phyloP scores from a whole-genome alignment of 805 yeast species.

The Candida tibetensis region DNA sequence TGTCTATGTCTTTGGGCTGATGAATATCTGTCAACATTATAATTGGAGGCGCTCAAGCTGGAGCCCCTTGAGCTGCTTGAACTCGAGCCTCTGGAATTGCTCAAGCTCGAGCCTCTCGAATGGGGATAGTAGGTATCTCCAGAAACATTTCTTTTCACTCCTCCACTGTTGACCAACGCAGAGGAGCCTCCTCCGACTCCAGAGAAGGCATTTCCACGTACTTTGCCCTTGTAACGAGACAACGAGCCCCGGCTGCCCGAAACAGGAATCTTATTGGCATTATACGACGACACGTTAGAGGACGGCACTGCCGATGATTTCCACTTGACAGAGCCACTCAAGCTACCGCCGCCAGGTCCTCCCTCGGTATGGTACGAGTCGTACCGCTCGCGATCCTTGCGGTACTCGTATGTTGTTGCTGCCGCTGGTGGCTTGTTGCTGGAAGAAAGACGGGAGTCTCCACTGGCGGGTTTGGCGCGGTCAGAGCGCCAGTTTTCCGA shows the following conservation, averaged over 20 bases:
- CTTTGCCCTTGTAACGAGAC: slow-evolving; percentile 24
- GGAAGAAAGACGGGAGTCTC: slow-evolving; percentile 16
- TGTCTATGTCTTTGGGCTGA: background rate
- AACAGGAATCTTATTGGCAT: slow-evolving; percentile 13
- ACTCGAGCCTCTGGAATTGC: background rate
- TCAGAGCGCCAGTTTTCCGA: slow-evolving; percentile 14
- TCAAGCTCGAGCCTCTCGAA: background rate
- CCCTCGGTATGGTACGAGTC: slow-evolving; percentile 9
- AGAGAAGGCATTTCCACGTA: slow-evolving; percentile 13
- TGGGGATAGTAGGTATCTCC: slow-evolving; percentile 31
- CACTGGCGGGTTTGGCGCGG: slow-evolving; percentile 6
- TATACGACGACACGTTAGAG: slow-evolving; percentile 9
- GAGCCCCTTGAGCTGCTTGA: background rate
- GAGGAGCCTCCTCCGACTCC: slow-evolving; percentile 14
- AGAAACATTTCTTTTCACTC: slow-evolving; percentile 10
- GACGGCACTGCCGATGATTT: slow-evolving; percentile 7
- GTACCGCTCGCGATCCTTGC: slow-evolving; percentile 12
- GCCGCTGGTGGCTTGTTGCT: slow-evolving; percentile 10
- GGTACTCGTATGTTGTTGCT: slow-evolving; percentile 8
- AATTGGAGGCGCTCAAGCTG: background rate
- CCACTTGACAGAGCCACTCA: no score
- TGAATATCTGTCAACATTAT: background rate
- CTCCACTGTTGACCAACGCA: slow-evolving; percentile 16
- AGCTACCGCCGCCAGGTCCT: no score
- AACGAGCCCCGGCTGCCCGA: slow-evolving; percentile 20